These are phyloP conservation scores for Gigaspora rosea DNA, from an alignment of 192 early-diverging fungal genomes.

Conservation along the genomic window DNA sequence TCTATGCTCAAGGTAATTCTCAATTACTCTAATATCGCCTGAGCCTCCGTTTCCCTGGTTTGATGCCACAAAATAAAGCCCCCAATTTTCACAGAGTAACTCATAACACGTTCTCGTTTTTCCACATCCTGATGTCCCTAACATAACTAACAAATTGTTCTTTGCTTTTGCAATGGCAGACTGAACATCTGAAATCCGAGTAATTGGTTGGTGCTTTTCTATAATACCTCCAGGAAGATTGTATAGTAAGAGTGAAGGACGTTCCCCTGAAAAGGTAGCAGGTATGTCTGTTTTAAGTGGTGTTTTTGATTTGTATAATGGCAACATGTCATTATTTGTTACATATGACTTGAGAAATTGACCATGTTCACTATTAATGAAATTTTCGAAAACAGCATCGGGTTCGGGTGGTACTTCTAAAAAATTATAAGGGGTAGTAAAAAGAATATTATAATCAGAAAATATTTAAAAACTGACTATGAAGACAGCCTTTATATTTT, in stretches of 20 bases:
- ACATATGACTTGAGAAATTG: neutral
- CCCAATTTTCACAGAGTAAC: neutral
- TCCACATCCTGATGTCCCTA: neutral
- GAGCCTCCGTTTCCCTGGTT: neutral
- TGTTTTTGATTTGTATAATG: neutral
- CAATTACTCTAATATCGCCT: neutral
- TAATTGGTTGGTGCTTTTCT: neutral
- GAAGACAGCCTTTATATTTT: neutral
- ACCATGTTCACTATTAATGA: neutral
- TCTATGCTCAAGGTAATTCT: neutral
- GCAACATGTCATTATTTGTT: constrained; percentile 5
- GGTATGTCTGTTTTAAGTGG: neutral
- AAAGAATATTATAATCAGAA: neutral
- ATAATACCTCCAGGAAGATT: neutral
- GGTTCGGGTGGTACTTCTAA: neutral
- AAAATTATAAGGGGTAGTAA: neutral
- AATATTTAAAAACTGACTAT: neutral
- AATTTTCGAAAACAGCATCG: neutral
- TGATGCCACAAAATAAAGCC: neutral
- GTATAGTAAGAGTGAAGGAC: neutral
- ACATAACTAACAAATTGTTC: neutral
- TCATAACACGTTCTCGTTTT: constrained; percentile 11
- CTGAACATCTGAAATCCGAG: neutral
- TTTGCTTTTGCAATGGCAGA: constrained; percentile 4
- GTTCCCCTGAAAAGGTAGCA: neutral